phyloP scores from a whole-genome alignment of 345 rosid genomes.

The Arabidopsis suecica region DNA sequence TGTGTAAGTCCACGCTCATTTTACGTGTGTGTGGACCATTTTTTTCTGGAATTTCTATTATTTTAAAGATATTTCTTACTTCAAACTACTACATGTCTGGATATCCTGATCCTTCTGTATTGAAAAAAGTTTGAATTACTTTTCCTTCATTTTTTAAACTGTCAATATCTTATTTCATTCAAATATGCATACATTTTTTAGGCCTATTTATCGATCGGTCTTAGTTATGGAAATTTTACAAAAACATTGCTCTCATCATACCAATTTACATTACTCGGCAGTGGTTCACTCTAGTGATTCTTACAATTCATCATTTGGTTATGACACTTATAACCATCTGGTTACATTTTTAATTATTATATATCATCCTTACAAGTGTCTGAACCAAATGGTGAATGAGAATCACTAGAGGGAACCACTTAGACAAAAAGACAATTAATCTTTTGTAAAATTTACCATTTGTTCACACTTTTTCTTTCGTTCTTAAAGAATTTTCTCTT shows the following conservation, averaged over 20 bases:
- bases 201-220: not conserved
- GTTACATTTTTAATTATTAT: too few species aligned
- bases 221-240: not conserved
- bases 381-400: too few species aligned
- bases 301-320: constrained; percentile 3
- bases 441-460: not conserved
- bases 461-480: not conserved
- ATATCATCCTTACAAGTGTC: too few species aligned
- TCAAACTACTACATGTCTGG: constrained; percentile 21
- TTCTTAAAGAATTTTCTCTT: not conserved
- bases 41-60: constrained; percentile 9
- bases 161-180: not conserved
- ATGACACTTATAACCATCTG: too few species aligned
- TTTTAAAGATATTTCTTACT: not conserved
- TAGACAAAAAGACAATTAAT: too few species aligned
- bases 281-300: not conserved
- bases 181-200: not conserved
- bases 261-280: not conserved
- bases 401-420: too few species aligned
- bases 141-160: not conserved
- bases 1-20: constrained; percentile 33
- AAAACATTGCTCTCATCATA: not conserved
- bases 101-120: not conserved
- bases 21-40: constrained; percentile 25
- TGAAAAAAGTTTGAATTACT: not conserved